Percentiles rank a stretch among this genome's conserved stretches.
phyloP scores from a whole-genome alignment of 441 rosid species.

The Pelargonium fulgidum region DNA sequence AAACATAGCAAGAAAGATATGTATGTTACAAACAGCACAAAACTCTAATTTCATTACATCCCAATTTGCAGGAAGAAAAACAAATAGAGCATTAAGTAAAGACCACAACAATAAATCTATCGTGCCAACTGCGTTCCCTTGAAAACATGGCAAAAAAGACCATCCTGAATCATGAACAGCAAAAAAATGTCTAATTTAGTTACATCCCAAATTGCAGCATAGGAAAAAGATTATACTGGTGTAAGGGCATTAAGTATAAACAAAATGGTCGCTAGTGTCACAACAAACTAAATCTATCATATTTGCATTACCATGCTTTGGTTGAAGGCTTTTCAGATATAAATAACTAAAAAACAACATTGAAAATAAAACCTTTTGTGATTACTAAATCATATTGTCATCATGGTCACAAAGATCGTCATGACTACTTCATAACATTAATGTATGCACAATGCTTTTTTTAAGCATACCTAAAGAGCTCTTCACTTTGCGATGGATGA shows the following conservation, averaged over 20 bases:
- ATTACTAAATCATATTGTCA: not conserved
- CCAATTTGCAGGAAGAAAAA: not conserved
- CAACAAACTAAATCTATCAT: not conserved
- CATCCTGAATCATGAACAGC: no score
- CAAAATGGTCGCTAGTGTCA: not conserved
- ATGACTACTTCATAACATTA: conserved; percentile 5
- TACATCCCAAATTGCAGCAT: not conserved
- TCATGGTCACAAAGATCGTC: not conserved
- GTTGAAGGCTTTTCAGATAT: not conserved
- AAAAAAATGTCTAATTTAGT: not conserved
- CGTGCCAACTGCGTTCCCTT: not conserved
- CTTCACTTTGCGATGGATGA: conserved; percentile 71
- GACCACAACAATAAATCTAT: not conserved
- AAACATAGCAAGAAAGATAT: not conserved
- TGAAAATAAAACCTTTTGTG: no score
- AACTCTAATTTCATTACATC: not conserved
- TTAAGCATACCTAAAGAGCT: conserved; percentile 59
- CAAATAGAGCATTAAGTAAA: not conserved
- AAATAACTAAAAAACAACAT: not conserved
- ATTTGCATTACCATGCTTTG: not conserved
- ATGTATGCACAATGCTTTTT: conserved; percentile 5
- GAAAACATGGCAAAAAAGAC: no score
- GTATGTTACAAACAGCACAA: not conserved
- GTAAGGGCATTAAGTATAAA: not conserved
- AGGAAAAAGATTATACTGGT: not conserved